Evolutionary conservation across 768 basidiomycete species (phyloP).

Genomic region (Zangia roseola): DNA sequence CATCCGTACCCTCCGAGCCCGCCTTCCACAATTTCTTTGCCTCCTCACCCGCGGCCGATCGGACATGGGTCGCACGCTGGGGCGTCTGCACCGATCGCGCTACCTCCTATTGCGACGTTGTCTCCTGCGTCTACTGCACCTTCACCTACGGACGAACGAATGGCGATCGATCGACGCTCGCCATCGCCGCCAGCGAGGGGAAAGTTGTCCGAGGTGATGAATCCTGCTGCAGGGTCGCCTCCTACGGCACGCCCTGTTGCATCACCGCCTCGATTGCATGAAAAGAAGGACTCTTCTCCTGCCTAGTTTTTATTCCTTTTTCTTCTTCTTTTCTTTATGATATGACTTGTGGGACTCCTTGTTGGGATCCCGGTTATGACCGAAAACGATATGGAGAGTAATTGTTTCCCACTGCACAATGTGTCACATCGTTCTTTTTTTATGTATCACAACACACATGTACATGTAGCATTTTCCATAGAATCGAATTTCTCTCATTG

Average conservation of each 20-base stretch:
- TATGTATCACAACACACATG: constrained; percentile 31
- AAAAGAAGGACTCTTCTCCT: constrained; percentile 32
- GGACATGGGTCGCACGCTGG: constrained; percentile 43
- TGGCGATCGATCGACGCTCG: constrained; percentile 41
- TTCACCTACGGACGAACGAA: constrained; percentile 46
- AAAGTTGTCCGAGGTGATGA: constrained; percentile 53
- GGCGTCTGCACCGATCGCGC: constrained; percentile 43
- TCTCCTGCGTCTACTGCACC: constrained; percentile 59
- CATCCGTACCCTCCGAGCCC: constrained; percentile 42
- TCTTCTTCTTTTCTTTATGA: constrained; percentile 6
- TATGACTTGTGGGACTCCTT: constrained; percentile 1
- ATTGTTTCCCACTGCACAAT: constrained; percentile 16
- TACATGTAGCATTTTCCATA: constrained; percentile 27
- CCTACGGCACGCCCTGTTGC: constrained; percentile 52
- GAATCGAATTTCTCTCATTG: constrained; percentile 8
- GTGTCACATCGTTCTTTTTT: not conserved
- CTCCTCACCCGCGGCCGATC: constrained; percentile 73
- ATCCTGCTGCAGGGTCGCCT: constrained; percentile 49
- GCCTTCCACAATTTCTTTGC: constrained; percentile 60
- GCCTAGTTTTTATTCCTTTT: constrained; percentile 10
- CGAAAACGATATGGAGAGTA: constrained; percentile 23
- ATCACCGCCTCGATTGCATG: constrained; percentile 48
- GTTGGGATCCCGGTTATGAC: constrained; percentile 11
- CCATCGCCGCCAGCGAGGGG: constrained; percentile 49
- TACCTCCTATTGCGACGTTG: constrained; percentile 71